Conservation (phyloP, 2,329 filamentous ascomycete species). For the Sclerotinia trifoliorum region DNA sequence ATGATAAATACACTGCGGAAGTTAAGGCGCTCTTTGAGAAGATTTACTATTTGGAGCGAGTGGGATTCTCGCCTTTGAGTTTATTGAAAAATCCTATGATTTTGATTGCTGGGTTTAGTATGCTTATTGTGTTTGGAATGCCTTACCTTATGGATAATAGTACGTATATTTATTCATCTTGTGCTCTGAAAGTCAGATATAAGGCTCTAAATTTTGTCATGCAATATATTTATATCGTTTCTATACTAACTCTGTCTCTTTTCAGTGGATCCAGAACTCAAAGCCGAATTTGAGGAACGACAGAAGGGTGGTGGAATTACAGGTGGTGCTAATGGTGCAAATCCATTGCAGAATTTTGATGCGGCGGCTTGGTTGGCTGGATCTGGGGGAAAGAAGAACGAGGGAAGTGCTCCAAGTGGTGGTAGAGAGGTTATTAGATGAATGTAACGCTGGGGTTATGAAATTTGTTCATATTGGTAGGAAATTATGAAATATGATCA, state of each 20-base stretch:
- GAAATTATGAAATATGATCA: background rate
- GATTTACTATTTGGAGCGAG: slow-evolving; percentile 73
- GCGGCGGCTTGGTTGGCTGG: slow-evolving; percentile 68
- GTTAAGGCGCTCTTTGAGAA: slow-evolving; percentile 46
- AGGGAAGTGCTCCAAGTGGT: slow-evolving; percentile 22
- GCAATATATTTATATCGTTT: slow-evolving; percentile 2
- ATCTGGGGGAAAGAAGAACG: slow-evolving; percentile 37
- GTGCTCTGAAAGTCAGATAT: background rate
- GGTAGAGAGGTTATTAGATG: slow-evolving; percentile 33
- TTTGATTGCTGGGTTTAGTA: slow-evolving; percentile 78
- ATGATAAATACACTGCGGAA: slow-evolving; percentile 16
- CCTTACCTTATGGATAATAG: slow-evolving; percentile 95
- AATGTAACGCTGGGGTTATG: background rate
- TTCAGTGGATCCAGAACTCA: slow-evolving; percentile 93
- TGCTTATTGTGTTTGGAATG: slow-evolving; percentile 86
- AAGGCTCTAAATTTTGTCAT: background rate
- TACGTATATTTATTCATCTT: slow-evolving; percentile 50
- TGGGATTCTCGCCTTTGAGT: slow-evolving; percentile 71
- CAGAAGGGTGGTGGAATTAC: slow-evolving; percentile 62
- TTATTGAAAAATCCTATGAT: slow-evolving; percentile 97
- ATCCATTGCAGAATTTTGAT: slow-evolving; percentile 61
- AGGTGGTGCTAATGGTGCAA: slow-evolving; percentile 45
- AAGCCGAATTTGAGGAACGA: slow-evolving; percentile 87
- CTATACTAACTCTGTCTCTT: slow-evolving; percentile 21
- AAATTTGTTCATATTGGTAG: background rate